Conservation (phyloP, 176 grass and related monocot species). For the Oropetium thomaeum region DNA sequence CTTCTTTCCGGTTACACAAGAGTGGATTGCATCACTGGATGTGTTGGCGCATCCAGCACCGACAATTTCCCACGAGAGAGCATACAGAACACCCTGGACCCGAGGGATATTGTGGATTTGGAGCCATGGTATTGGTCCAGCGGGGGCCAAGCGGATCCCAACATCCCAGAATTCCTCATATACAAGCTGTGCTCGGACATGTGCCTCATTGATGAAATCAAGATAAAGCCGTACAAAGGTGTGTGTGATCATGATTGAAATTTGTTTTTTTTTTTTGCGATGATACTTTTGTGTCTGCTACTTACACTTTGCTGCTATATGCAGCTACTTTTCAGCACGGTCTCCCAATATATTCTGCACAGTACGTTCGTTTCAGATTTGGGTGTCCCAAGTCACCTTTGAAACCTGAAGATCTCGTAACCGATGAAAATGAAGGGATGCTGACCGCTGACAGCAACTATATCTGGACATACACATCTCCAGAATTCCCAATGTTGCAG, state of each 20-base stretch:
- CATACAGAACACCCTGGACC: slow-evolving; percentile 56
- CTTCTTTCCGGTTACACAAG: background rate
- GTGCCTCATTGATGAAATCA: slow-evolving; percentile 61
- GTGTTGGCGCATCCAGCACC: slow-evolving; percentile 61
- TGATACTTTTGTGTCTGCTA: background rate
- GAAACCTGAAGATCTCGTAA: slow-evolving; percentile 4
- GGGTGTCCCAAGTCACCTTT: slow-evolving; percentile 42
- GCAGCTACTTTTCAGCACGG: slow-evolving; percentile 59
- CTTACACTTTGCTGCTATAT: slow-evolving; percentile 3
- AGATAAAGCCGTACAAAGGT: slow-evolving; percentile 58
- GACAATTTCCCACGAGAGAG: slow-evolving; percentile 61
- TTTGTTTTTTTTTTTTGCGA: background rate
- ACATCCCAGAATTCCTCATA: slow-evolving; percentile 41
- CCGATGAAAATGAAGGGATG: slow-evolving; percentile 36
- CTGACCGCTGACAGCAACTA: slow-evolving; percentile 37
- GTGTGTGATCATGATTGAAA: background rate
- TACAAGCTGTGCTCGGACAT: slow-evolving; percentile 40
- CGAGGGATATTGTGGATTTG: background rate
- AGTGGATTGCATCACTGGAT: slow-evolving; percentile 31
- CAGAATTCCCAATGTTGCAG: slow-evolving; percentile 67
- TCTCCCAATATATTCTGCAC: slow-evolving; percentile 57
- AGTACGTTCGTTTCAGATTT: slow-evolving; percentile 46
- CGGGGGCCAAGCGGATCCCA: slow-evolving; percentile 35
- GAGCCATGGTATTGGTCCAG: slow-evolving; percentile 66
- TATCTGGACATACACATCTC: slow-evolving; percentile 63